Evolutionary conservation across 257 asterid genomes (phyloP), one percentile per base, ranked within the genome.

Genomic region (Salvia miltiorrhiza): DNA sequence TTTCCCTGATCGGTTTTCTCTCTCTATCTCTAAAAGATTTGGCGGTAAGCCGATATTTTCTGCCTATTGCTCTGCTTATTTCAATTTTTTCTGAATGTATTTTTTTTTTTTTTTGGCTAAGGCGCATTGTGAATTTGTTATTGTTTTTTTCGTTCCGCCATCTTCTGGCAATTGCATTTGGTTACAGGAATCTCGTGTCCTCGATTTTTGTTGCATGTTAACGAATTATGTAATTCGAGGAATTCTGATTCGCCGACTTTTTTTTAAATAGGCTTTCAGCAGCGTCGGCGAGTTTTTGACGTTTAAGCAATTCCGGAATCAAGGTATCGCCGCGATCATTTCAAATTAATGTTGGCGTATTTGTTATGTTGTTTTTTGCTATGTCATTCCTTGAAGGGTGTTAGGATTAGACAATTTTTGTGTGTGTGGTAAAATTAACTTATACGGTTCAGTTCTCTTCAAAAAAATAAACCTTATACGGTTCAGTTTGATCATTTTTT

Each of bases 1-100:
- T 76, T 78, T 37, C 57, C 67, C 47, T 48, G 76, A 83, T 78
- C 74, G 63, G 63, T 69, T 79, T 52, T 66, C 77, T 80, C 76
- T 71, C 76, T 73, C 73, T 63, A 16, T 75, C 82, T 57, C 77
- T 50, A 23, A 37, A 48, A 52, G 75, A 75, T 79, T 84, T 83
- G 81, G 83, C 83, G 95, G 95, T 88, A 80, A 77, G 64, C 82
- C 77, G 79, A 79, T 74, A 64, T 69, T 77, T 63, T 37, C 43
- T 73, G 77, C 82, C 79, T 70, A 63, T 71, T 67, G 56, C 76
- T 69, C 58, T 67, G 37, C 75, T 64, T 62, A 32, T 53, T 40
- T 5, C 43, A 57, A 30, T 30, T 57, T 37, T 30, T 66, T 28
- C 50, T 32, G 21, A 52, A 53, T 77, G 55, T 54, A 14, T 61